These are phyloP conservation scores for Phialocephala subalpina DNA, from an alignment of 2,329 filamentous ascomycete species.

Conservation along the genomic window DNA sequence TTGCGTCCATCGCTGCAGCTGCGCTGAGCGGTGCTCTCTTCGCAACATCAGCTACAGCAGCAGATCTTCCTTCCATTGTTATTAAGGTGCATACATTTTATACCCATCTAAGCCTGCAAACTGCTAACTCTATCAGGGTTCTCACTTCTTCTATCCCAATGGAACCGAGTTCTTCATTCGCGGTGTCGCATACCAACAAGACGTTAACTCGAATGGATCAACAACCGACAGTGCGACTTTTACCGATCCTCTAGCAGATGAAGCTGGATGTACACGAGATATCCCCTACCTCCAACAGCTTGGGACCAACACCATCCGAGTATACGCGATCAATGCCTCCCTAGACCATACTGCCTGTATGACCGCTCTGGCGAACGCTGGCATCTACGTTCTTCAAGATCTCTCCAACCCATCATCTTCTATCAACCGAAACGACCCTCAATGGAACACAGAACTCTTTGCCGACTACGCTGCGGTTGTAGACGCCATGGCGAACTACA, in stretches of 20 bases:
- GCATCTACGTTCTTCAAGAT: constrained; percentile 96
- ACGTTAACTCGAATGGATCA: constrained; percentile 64
- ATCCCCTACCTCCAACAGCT: constrained; percentile 81
- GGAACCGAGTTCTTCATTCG: constrained; percentile 90
- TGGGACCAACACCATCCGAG: constrained; percentile 91
- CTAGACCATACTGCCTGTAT: constrained; percentile 85
- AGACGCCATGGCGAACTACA: constrained; percentile 81
- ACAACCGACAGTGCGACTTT: constrained; percentile 64
- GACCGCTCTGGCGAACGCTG: constrained; percentile 79
- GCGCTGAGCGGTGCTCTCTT: constrained; percentile 61
- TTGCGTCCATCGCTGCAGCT: constrained; percentile 50
- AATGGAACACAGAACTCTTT: constrained; percentile 83
- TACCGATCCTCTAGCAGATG: constrained; percentile 83
- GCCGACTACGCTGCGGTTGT: constrained; percentile 84
- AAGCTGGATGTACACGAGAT: constrained; percentile 79
- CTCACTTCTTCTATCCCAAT: constrained; percentile 55
- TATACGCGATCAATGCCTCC: constrained; percentile 88
- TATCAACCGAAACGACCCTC: constrained; percentile 82
- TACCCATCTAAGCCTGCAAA: background rate
- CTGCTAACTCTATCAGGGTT: constrained; percentile 38
- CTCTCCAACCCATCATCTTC: constrained; percentile 82
- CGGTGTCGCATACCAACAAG: constrained; percentile 95
- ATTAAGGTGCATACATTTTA: constrained; percentile 46
- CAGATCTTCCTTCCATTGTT: constrained; percentile 63
- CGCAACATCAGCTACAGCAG: constrained; percentile 57